Percentiles rank a stretch among this genome's conserved stretches.
phyloP scores from a whole-genome alignment of 2,329 filamentous ascomycete species.

The Macrophomina tecta region DNA sequence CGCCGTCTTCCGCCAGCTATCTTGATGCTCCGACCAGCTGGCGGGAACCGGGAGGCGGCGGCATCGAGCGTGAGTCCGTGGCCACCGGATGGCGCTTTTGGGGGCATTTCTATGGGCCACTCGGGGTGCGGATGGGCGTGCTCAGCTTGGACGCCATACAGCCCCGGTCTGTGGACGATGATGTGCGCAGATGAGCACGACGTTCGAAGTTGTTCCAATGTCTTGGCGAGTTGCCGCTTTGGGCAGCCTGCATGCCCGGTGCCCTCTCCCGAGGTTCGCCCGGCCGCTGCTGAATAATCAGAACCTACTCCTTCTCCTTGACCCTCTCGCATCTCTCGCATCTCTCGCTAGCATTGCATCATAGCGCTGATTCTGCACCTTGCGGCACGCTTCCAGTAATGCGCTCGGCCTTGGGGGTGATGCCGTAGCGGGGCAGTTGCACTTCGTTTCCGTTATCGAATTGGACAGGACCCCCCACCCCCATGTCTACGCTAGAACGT shows the following conservation, averaged over 20 bases:
- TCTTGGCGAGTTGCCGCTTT: background rate
- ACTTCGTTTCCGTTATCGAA: background rate
- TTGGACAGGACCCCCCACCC: background rate
- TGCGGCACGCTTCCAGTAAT: too few species aligned
- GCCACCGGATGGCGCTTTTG: background rate
- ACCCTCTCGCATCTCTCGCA: too few species aligned
- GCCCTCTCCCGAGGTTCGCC: background rate
- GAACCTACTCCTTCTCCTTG: too few species aligned
- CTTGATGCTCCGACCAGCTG: background rate
- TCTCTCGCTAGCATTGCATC: too few species aligned
- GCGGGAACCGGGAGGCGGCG: background rate
- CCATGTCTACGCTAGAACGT: slow-evolving; percentile 12
- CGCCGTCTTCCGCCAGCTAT: background rate
- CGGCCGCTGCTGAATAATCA: too few species aligned
- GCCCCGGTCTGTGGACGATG: background rate
- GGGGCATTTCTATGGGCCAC: background rate
- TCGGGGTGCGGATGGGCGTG: background rate
- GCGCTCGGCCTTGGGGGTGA: too few species aligned
- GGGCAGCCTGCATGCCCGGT: background rate
- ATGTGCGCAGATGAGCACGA: slow-evolving; percentile 15
- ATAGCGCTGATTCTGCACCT: too few species aligned
- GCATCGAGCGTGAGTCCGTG: background rate
- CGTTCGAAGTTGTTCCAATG: slow-evolving; percentile 5
- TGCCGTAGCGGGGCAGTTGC: too few species aligned
- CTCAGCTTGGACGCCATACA: background rate